Evolutionary conservation across 164 flowering plant species (phyloP).

Genomic region (Amborella trichopoda): DNA sequence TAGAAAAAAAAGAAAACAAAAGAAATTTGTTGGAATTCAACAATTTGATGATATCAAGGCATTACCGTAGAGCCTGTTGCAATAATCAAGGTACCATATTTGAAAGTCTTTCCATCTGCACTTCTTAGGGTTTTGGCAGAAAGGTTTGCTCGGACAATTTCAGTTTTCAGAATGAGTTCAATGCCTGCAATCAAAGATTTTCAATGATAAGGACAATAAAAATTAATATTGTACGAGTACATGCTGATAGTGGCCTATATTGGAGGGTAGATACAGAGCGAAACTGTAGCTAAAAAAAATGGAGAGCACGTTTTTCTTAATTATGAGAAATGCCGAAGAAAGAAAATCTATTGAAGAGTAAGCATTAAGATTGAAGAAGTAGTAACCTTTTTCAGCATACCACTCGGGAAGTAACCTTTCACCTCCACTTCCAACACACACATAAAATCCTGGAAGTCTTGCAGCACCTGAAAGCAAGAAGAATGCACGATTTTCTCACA

Average conservation of each 20-base stretch:
- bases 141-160: conserved; percentile 86
- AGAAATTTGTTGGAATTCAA: background rate
- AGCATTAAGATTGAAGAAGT: too few species aligned
- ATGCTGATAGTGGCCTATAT: too few species aligned
- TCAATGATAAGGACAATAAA: too few species aligned
- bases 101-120: conserved; percentile 58
- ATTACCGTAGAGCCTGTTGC: conserved; percentile 34
- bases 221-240: too few species aligned
- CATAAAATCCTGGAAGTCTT: conserved; percentile 20
- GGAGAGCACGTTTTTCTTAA: too few species aligned
- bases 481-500: background rate
- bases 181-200: conserved; percentile 44
- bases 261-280: too few species aligned
- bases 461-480: conserved; percentile 12
- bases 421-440: conserved; percentile 23
- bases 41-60: background rate
- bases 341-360: too few species aligned
- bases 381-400: conserved; percentile 15
- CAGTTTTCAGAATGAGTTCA: conserved; percentile 76
- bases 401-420: conserved; percentile 24
- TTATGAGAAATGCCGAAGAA: too few species aligned
- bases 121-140: conserved; percentile 64
- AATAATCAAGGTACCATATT: conserved; percentile 30
- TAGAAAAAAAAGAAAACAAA: background rate
- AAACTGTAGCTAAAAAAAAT: too few species aligned